These are phyloP conservation scores for Lophium mytilinum DNA, from an alignment of 495 filamentous ascomycete genomes.

Conservation along the genomic window DNA sequence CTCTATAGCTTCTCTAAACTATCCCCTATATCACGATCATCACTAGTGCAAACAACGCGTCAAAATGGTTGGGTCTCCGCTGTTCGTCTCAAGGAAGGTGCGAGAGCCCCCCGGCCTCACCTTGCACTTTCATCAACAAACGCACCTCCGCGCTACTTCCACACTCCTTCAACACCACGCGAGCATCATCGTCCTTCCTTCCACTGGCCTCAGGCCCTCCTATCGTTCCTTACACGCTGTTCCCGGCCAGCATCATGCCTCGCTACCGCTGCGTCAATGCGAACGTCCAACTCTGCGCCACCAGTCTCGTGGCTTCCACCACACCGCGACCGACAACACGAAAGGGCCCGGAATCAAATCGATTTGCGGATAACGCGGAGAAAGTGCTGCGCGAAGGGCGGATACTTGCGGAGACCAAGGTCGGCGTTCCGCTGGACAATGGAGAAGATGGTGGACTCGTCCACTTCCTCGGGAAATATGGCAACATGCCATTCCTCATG, in stretches of 20 bases:
- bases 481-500: slow-evolving; percentile 16
- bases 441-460: slow-evolving; percentile 2
- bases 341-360: neutral
- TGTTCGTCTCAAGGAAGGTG: too few species aligned
- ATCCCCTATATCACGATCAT: too few species aligned
- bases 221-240: too few species aligned
- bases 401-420: slow-evolving; percentile 3
- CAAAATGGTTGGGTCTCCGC: too few species aligned
- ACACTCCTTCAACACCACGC: too few species aligned
- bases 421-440: slow-evolving; percentile 4
- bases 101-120: too few species aligned
- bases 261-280: slow-evolving; percentile 4
- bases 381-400: slow-evolving; percentile 1
- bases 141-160: too few species aligned
- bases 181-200: too few species aligned
- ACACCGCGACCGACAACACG: neutral
- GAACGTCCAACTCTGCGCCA: slow-evolving; percentile 6
- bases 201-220: too few species aligned
- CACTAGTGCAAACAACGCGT: too few species aligned
- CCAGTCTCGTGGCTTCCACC: slow-evolving; percentile 9
- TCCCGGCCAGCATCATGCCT: slow-evolving; percentile 5
- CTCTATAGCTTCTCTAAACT: too few species aligned
- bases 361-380: slow-evolving; percentile 2
- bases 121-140: too few species aligned
- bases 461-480: slow-evolving; percentile 8